Conservation (phyloP, 805 yeast species). For the Zygosaccharomyces bailii region DNA sequence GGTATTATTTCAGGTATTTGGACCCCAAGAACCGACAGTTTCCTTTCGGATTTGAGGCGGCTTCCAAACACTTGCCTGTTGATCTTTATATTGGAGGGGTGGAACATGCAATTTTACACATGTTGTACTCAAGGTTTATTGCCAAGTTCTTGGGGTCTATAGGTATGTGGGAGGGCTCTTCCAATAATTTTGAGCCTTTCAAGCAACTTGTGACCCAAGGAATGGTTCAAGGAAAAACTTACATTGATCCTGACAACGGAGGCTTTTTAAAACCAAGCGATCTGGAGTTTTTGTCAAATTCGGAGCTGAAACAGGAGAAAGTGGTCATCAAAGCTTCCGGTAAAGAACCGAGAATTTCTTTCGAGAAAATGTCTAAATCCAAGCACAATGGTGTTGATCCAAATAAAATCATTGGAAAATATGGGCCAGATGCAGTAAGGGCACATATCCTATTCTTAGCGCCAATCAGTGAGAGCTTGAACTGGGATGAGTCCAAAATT, state of each 20-base stretch:
- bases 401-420: conserved; percentile 59
- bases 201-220: conserved; percentile 84
- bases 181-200: conserved; percentile 73
- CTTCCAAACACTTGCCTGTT: conserved; percentile 65
- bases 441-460: conserved; percentile 94
- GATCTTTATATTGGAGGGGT: conserved; percentile 93
- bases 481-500: conserved; percentile 89
- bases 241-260: conserved; percentile 64
- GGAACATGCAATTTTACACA: conserved; percentile 93
- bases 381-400: conserved; percentile 96
- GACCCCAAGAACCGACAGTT: conserved; percentile 60
- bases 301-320: conserved; percentile 44
- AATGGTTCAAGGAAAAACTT: conserved; percentile 95
- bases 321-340: conserved; percentile 47
- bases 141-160: conserved; percentile 69
- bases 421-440: conserved; percentile 92
- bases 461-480: conserved; percentile 73
- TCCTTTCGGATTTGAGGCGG: conserved; percentile 54
- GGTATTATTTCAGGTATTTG: conserved; percentile 86
- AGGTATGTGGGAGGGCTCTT: conserved; percentile 65
- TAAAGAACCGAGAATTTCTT: conserved; percentile 50
- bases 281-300: conserved; percentile 41
- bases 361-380: conserved; percentile 95
- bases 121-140: conserved; percentile 81
- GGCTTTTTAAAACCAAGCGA: conserved; percentile 79